Conservation (phyloP, 306 rosid species). For the Quercus berberidifolia region DNA sequence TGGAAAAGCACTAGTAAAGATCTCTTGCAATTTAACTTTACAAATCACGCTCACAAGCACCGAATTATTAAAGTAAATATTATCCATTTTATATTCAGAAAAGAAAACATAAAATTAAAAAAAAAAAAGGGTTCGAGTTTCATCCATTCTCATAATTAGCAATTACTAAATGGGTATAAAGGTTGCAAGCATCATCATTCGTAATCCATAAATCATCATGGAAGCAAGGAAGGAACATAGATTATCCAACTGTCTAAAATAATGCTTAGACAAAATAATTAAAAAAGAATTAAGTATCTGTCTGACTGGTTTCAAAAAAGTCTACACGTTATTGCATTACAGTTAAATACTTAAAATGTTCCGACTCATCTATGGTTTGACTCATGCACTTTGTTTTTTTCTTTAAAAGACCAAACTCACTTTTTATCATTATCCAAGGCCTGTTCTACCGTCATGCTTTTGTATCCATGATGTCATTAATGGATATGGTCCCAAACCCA, state of each 20-base stretch:
- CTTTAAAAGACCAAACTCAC: too few species aligned
- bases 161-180: background rate
- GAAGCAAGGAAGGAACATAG: background rate
- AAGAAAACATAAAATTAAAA: background rate
- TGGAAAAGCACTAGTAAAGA: too few species aligned
- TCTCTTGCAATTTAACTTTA: too few species aligned
- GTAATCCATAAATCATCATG: slow-evolving; percentile 15
- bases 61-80: too few species aligned
- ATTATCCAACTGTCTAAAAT: too few species aligned
- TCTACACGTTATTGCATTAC: slow-evolving; percentile 26
- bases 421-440: background rate
- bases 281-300: too few species aligned
- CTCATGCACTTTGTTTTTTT: background rate
- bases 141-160: background rate
- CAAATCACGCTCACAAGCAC: too few species aligned
- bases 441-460: slow-evolving; percentile 43
- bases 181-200: slow-evolving; percentile 25
- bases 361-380: background rate
- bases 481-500: background rate
- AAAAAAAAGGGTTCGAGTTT: background rate
- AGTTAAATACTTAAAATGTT: background rate
- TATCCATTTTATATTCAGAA: too few species aligned
- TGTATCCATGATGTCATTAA: slow-evolving; percentile 42
- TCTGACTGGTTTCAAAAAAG: background rate
- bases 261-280: too few species aligned